Evolutionary conservation across 225 moss, liverwort and hornwort genomes (phyloP), one percentile per base, ranked within the genome.

Genomic region (Polytrichum formosum): DNA sequence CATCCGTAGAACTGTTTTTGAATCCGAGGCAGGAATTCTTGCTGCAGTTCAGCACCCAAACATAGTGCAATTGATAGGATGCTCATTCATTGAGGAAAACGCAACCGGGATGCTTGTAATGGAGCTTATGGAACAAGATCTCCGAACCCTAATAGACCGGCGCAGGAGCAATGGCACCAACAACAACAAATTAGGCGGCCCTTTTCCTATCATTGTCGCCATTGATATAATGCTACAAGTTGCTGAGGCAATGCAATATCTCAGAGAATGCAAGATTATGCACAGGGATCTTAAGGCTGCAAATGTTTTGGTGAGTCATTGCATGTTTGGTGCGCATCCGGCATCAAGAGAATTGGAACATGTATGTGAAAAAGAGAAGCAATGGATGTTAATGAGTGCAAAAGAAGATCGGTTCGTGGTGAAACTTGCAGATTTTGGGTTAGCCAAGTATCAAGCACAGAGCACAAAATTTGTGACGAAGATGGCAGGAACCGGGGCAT

Each of bases 341-440:
- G 8, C 27, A 20, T 27, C 20, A 20, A 20, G 27, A 20, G 7
- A 7, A 58, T 8, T 58, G 23, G 7, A 20, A 20, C 6, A 6
- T 58, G 58, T 58, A 21, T 46, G 46, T 46, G 46, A 46, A 13
- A 46, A 46, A 46, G 46, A 2, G 46, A 46, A 46, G 16, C 46
- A 46, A 16, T 46, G 46, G 46, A 46, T 46, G 46, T 46, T 46
- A 13, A 46, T 46, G 46, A 46, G 16, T 16, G 46, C 4, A 13
- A 46, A 46, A 46, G 70, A 85, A 2, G 81, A 85, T 5, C 79
- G 78, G 62, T 86, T 72, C 67, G 0, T 26, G 0, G 82, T 31
- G 16, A 86, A 86, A 64, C 82, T 86, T 30, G 82, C 82, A 22
- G 86, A 83, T 54, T 86, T 86, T 17, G 86, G 86, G 8, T 79